These are phyloP conservation scores for Agrocybe chaxingu DNA, from an alignment of 768 basidiomycete genomes.

Conservation along the genomic window DNA sequence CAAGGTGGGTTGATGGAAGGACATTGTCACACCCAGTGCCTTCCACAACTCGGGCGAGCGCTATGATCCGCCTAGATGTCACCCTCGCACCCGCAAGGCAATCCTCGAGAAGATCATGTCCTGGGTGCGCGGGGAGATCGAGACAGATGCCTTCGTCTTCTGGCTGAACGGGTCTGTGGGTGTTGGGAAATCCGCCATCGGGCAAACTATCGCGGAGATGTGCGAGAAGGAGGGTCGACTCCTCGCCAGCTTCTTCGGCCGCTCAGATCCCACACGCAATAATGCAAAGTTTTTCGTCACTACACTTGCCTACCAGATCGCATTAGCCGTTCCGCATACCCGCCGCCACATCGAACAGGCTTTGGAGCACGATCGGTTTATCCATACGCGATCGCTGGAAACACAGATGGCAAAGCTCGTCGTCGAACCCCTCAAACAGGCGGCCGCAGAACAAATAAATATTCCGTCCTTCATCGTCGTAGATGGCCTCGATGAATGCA, in stretches of 20 bases:
- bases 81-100: slow-evolving; percentile 5
- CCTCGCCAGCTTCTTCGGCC: slow-evolving; percentile 8
- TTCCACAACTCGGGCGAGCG: neutral
- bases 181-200: slow-evolving; percentile 14
- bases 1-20: too few relatives aligned
- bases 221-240: neutral
- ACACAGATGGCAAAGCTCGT: neutral
- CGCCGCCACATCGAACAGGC: neutral
- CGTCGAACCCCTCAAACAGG: neutral
- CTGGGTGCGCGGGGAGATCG: neutral
- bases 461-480: too few relatives aligned
- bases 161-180: slow-evolving; percentile 11
- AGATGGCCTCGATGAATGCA: too few relatives aligned
- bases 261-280: neutral
- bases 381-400: slow-evolving; percentile 1
- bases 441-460: too few relatives aligned
- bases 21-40: neutral
- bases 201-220: slow-evolving; percentile 8
- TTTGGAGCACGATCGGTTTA: slow-evolving; percentile 1
- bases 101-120: neutral
- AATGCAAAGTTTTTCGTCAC: slow-evolving; percentile 1
- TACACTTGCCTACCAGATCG: slow-evolving; percentile 2
- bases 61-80: slow-evolving; percentile 2
- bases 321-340: neutral
- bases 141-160: neutral